These are phyloP conservation scores for Trypanosoma melophagium DNA, from an alignment of 208 protist species.

Conservation along the genomic window DNA sequence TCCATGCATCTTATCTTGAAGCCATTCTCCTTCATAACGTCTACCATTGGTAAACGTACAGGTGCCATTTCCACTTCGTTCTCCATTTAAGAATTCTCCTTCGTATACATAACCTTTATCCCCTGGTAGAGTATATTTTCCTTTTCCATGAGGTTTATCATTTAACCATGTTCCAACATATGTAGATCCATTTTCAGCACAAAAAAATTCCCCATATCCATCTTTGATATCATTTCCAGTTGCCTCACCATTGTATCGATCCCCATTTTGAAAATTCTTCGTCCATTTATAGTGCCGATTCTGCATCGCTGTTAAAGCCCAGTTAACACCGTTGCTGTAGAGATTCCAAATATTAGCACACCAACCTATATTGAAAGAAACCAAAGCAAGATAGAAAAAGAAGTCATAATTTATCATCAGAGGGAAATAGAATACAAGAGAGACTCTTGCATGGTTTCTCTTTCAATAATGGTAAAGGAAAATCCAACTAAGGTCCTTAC, in stretches of 20 bases:
- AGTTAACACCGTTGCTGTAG: too few relatives aligned
- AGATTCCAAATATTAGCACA: background rate
- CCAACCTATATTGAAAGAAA: background rate
- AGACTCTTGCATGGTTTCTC: background rate
- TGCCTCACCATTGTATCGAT: conserved; percentile 64
- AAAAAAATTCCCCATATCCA: conserved; percentile 61
- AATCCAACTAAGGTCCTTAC: background rate
- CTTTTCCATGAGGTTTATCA: conserved; percentile 58
- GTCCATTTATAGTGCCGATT: conserved; percentile 51
- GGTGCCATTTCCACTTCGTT: conserved; percentile 61
- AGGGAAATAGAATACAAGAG: conserved; percentile 7
- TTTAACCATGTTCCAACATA: conserved; percentile 62
- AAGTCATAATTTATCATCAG: background rate
- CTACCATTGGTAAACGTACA: conserved; percentile 79
- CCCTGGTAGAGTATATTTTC: conserved; percentile 49
- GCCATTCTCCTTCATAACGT: conserved; percentile 82
- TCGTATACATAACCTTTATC: conserved; percentile 65
- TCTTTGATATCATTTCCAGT: conserved; percentile 68
- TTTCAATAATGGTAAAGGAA: too few relatives aligned
- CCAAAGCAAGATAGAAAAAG: background rate
- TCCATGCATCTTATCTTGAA: conserved; percentile 78
- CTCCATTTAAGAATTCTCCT: conserved; percentile 54
- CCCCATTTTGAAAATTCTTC: conserved; percentile 71
- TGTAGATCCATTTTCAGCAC: conserved; percentile 46
- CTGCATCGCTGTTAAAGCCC: conserved; percentile 1